Evolutionary conservation across 441 rosid genomes (phyloP), one percentile per base, ranked within the genome.

Genomic region (Euphorbia celastroides): DNA sequence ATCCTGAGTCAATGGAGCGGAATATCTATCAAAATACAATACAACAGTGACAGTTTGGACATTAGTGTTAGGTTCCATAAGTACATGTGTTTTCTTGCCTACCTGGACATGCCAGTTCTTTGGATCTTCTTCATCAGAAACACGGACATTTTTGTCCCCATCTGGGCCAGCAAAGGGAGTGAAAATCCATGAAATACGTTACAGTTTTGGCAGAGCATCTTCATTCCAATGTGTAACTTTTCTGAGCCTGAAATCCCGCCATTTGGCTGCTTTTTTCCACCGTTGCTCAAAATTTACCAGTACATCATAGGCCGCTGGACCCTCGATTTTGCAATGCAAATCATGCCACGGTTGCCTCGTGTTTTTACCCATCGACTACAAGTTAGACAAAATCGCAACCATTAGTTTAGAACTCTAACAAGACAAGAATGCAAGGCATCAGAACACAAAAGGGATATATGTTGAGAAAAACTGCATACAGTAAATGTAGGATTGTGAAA

Each of bases 301-400:
- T 68, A 88, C 89, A 66, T 92, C 98, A 81, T 90, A 92, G 19
- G 91, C 98, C 27, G 98, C 98, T 71, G 96, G 93, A 50, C 98
- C 98, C 16, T 93, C 98, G 42, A 93, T 75, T 77, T 78, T 83
- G 81, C 92, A 83, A 75, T 90, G 98, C 79, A 90, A 75, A 75
- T 93, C 98, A 72, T 90, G 98, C 98, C 98, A 93, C 38, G 98
- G 97, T 73, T 93, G 87, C 75, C 98, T 88, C 64, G 98, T n/a
- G n/a, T n/a, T n/a, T n/a, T n/a, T n/a, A n/a, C n/a, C n/a, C n/a
- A n/a, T n/a, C n/a, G n/a, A n/a, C n/a, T n/a, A n/a, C n/a, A n/a
- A n/a, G n/a, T n/a, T n/a, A n/a, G n/a, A n/a, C n/a, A n/a, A n/a
- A n/a, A n/a, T n/a, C n/a, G n/a, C n/a, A n/a, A n/a, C n/a, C n/a